Base-by-base conservation (phyloP, 129 eudicot genomes). In the Centaurea solstitialis region DNA sequence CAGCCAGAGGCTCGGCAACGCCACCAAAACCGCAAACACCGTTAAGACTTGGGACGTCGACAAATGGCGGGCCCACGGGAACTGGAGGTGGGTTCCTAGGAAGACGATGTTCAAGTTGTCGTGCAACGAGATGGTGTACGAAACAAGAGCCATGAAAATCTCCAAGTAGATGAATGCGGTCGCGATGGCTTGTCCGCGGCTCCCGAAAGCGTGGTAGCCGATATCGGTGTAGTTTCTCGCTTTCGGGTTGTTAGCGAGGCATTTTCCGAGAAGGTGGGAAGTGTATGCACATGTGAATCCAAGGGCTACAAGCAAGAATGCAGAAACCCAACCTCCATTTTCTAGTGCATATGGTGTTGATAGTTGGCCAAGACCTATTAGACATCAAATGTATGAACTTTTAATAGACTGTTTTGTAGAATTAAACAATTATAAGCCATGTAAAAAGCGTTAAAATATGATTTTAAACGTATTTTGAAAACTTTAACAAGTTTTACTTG, bases 41-140 rank as follows among this genome's bases (percentile, higher is more conserved):
- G 97, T 90, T 18, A 94, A 73, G 21, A 94, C 73, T 53, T 92
- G 94, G 13, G 97, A 86, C 4, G 91, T 85, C 0, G 93, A 81
- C 37, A 93, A 61, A 64, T 74, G 81, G 22, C 57, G 66, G 3
- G 74, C 76, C 87, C 86, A 84, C 4, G 84, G 3, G 38, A 87
- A 84, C 21, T 79, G 84, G 20, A 91, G 4, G 22, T 66, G 50
- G 21, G 88, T 84, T 23, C 88, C 91, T 1, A 76, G 23, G 68
- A 91, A 93, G 15, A 89, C 97, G 18, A 67, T 88, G 83, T 80
- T 80, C 28, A 94, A 45, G 87, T 92, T 94, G 84, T 94, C 98
- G 23, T 94, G 98, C n/a, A 94, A 96, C 3, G 98, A 92, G 41
- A 94, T 94, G 17, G 98, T 94, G 89, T 94, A 94, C 65, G 98